Percentiles rank a stretch among this genome's conserved stretches.
These are phyloP conservation scores for Nannochloropsis salina DNA, from an alignment of 108 stramenopile genomes.

Conservation along the genomic window DNA sequence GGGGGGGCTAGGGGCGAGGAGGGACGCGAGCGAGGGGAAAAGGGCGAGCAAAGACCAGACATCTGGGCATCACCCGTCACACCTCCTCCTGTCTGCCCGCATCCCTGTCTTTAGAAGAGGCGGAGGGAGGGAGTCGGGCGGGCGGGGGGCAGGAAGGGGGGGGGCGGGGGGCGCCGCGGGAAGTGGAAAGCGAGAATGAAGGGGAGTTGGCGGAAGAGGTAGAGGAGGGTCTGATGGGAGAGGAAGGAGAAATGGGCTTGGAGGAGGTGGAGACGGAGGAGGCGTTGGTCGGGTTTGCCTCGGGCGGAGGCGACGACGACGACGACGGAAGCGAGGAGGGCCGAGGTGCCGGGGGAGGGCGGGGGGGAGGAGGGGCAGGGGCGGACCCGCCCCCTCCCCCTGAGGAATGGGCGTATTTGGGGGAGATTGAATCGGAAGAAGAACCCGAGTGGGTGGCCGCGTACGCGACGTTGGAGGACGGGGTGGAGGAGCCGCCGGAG, in stretches of 20 bases:
- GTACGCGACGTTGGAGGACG: background rate
- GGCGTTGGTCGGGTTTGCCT: background rate
- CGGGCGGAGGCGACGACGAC: background rate
- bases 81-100: too few relatives aligned
- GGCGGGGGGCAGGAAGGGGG: background rate
- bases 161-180: background rate
- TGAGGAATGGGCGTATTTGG: background rate
- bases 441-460: background rate
- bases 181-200: background rate
- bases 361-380: background rate
- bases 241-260: background rate
- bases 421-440: conserved; percentile 20
- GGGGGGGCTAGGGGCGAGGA: too few relatives aligned
- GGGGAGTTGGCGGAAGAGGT: conserved; percentile 15
- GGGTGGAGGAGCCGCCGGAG: background rate
- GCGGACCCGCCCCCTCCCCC: background rate
- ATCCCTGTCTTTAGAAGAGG: too few relatives aligned
- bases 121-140: too few relatives aligned
- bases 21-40: too few relatives aligned
- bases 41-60: too few relatives aligned
- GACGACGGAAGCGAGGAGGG: background rate
- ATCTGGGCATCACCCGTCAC: too few relatives aligned
- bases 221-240: background rate
- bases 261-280: background rate
- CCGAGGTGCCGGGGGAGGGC: background rate